phyloP scores from a whole-genome alignment of 306 rosid genomes.

The Cercis canadensis region DNA sequence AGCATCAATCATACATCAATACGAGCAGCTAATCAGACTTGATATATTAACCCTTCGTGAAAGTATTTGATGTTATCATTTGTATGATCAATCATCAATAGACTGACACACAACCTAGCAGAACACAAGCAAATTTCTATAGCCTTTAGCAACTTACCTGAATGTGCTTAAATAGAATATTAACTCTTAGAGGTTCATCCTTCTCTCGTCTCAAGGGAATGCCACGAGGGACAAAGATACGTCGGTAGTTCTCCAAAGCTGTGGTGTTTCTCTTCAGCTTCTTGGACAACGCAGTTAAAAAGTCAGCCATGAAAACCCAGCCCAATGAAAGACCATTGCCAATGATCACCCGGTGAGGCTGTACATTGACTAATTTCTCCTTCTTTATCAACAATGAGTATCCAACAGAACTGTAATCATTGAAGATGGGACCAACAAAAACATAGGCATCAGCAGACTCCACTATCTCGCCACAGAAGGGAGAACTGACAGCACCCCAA shows the following conservation, averaged over 20 bases:
- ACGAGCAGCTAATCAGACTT: background rate
- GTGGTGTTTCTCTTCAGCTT: constrained; percentile 53
- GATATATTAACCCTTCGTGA: background rate
- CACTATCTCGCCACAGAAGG: constrained; percentile 68
- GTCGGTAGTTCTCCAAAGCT: constrained; percentile 56
- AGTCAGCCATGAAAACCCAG: constrained; percentile 73
- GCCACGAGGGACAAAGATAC: constrained; percentile 62
- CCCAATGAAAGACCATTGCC: constrained; percentile 65
- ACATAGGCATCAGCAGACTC: constrained; percentile 74
- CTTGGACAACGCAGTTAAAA: constrained; percentile 59
- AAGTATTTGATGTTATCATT: background rate
- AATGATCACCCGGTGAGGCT: constrained; percentile 58
- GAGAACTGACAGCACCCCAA: constrained; percentile 69
- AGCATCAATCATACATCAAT: background rate
- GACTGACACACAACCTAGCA: background rate
- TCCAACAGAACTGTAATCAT: constrained; percentile 73
- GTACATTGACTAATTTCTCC: constrained; percentile 55
- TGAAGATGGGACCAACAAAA: constrained; percentile 64
- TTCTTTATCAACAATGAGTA: constrained; percentile 63
- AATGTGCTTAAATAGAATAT: constrained; percentile 63
- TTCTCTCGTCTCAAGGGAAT: constrained; percentile 47
- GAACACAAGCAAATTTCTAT: background rate
- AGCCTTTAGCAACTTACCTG: constrained; percentile 45
- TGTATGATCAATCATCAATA: background rate
- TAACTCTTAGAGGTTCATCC: constrained; percentile 58